phyloP scores from a whole-genome alignment of 352 stramenopile genomes.

The Phytophthora fragariae region DNA sequence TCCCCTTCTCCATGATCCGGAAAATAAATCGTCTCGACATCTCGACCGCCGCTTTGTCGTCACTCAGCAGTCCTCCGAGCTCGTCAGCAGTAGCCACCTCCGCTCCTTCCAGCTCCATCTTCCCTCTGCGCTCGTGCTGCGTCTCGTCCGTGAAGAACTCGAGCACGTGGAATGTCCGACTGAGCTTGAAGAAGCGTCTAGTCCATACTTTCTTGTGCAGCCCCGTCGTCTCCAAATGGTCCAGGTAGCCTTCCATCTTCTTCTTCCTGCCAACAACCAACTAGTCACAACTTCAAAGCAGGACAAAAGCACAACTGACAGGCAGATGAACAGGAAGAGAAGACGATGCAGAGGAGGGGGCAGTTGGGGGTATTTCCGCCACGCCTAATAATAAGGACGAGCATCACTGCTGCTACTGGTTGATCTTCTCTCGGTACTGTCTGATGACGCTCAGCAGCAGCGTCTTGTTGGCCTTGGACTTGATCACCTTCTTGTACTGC shows the following conservation, averaged over 20 bases:
- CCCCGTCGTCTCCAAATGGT: slow-evolving; percentile 51
- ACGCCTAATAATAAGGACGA: no score
- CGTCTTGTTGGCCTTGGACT: slow-evolving; percentile 57
- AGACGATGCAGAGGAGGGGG: no score
- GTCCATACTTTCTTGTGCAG: slow-evolving; percentile 55
- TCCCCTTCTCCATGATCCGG: slow-evolving; percentile 48
- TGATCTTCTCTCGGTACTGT: slow-evolving; percentile 48
- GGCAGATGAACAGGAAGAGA: neutral
- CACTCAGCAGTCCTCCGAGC: slow-evolving; percentile 50
- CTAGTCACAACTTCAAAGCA: neutral
- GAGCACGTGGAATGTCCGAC: slow-evolving; percentile 57
- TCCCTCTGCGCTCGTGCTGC: slow-evolving; percentile 48
- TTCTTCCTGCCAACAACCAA: neutral
- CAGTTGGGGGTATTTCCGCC: no score
- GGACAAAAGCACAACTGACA: neutral
- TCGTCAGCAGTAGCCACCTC: slow-evolving; percentile 61
- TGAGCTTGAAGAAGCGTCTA: slow-evolving; percentile 57
- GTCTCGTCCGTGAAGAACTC: slow-evolving; percentile 66
- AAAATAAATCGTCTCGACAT: slow-evolving; percentile 78
- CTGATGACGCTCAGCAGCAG: slow-evolving; percentile 49
- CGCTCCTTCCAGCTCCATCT: slow-evolving; percentile 54
- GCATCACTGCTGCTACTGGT: neutral
- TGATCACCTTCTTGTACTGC: slow-evolving; percentile 39
- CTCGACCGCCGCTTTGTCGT: slow-evolving; percentile 47
- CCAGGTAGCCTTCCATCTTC: slow-evolving; percentile 67